phyloP scores from a whole-genome alignment of 2,329 filamentous ascomycete species.

The Teratosphaeria epicoccoides region DNA sequence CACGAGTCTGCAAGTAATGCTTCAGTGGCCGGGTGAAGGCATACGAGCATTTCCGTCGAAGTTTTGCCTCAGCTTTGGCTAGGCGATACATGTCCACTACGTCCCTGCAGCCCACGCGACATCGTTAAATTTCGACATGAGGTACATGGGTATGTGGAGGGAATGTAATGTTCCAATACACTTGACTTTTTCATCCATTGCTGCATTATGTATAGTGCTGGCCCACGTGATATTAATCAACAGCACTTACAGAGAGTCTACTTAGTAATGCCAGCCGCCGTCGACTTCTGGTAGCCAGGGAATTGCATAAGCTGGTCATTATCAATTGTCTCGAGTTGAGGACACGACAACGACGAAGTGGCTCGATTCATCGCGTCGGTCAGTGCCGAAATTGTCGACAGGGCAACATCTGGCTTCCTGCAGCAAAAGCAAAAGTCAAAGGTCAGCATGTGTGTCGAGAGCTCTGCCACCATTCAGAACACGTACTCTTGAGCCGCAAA shows the following conservation, averaged over 20 bases:
- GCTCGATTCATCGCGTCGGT: conserved; percentile 9
- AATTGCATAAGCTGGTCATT: conserved; percentile 18
- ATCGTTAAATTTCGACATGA: too few relatives aligned
- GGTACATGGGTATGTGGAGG: too few relatives aligned
- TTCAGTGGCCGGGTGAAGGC: too few relatives aligned
- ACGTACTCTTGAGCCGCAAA: conserved; percentile 26
- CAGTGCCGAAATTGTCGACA: conserved; percentile 2
- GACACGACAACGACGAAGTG: conserved; percentile 16
- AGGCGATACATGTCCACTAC: too few relatives aligned
- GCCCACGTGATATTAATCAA: not conserved
- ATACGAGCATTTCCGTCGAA: too few relatives aligned
- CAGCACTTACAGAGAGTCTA: not conserved
- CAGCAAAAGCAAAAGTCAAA: too few relatives aligned
- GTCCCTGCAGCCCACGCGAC: too few relatives aligned
- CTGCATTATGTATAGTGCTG: not conserved
- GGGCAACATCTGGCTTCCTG: conserved; percentile 20
- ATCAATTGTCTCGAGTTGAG: conserved; percentile 18
- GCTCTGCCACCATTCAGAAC: too few relatives aligned
- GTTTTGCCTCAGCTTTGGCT: too few relatives aligned
- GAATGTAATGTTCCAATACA: too few relatives aligned
- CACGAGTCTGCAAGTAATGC: too few relatives aligned
- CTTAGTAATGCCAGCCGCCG: not conserved
- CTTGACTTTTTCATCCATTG: not conserved
- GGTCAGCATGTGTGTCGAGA: too few relatives aligned
- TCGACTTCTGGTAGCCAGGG: conserved; percentile 18